Conservation (phyloP, 306 rosid species). For the Acacia acuminata region DNA sequence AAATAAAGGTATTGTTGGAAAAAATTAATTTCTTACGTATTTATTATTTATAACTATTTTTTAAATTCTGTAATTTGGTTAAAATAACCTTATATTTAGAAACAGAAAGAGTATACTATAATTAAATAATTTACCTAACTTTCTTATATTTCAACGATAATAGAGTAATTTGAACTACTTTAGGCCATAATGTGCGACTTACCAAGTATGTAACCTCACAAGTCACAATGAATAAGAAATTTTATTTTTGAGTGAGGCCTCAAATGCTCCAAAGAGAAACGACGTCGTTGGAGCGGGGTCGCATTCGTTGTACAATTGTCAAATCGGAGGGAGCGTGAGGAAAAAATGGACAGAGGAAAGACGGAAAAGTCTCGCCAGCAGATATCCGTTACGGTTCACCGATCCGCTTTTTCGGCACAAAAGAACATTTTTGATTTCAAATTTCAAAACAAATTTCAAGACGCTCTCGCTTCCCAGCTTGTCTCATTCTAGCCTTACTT, state of each 20-base stretch:
- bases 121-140: too few relatives aligned
- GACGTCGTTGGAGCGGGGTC: slow-evolving; percentile 3
- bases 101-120: too few relatives aligned
- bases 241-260: too few relatives aligned
- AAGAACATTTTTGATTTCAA: slow-evolving; percentile 42
- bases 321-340: slow-evolving; percentile 23
- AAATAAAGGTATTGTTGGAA: too few relatives aligned
- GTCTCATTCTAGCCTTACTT: slow-evolving; percentile 6
- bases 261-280: background rate
- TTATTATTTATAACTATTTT: too few relatives aligned
- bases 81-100: too few relatives aligned
- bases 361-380: slow-evolving; percentile 23
- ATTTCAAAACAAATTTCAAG: slow-evolving; percentile 50
- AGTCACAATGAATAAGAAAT: background rate
- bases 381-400: slow-evolving; percentile 37
- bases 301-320: background rate
- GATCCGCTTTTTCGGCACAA: slow-evolving; percentile 12
- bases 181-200: background rate
- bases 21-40: too few relatives aligned
- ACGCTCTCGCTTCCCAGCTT: background rate
- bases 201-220: background rate
- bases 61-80: too few relatives aligned
- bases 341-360: background rate
- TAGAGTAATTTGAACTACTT: background rate
- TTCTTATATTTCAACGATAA: too few relatives aligned